phyloP scores from a whole-genome alignment of 2,329 filamentous ascomycete species.

The Venturia pyrina region DNA sequence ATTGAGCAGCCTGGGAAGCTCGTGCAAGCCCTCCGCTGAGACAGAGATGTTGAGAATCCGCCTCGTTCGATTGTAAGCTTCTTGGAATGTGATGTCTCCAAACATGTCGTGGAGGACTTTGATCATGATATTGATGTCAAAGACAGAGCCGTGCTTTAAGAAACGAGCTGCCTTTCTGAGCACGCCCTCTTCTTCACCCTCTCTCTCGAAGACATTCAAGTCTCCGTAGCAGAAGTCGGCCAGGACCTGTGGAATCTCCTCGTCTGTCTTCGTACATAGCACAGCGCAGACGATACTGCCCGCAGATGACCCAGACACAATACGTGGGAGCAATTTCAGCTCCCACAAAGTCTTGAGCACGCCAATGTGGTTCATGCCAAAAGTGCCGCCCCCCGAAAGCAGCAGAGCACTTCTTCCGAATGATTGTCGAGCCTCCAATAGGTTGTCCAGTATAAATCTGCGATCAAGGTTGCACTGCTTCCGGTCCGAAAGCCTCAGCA shows the following conservation, averaged over 20 bases:
- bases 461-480: slow-evolving; percentile 43
- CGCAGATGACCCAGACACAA: slow-evolving; percentile 80
- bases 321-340: slow-evolving; percentile 64
- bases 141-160: slow-evolving; percentile 72
- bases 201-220: slow-evolving; percentile 66
- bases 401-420: slow-evolving; percentile 78
- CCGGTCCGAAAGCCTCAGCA: slow-evolving; percentile 42
- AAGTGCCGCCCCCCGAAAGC: slow-evolving; percentile 76
- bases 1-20: slow-evolving; percentile 77
- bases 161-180: slow-evolving; percentile 61
- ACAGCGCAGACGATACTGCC: slow-evolving; percentile 79
- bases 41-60: slow-evolving; percentile 91
- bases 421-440: slow-evolving; percentile 64
- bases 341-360: slow-evolving; percentile 76
- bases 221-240: slow-evolving; percentile 68
- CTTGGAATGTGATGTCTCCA: slow-evolving; percentile 87
- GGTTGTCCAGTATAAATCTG: slow-evolving; percentile 53
- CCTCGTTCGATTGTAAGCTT: slow-evolving; percentile 89
- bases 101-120: slow-evolving; percentile 72
- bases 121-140: slow-evolving; percentile 72
- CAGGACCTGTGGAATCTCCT: slow-evolving; percentile 63
- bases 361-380: slow-evolving; percentile 87
- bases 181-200: slow-evolving; percentile 49
- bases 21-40: slow-evolving; percentile 77
- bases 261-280: slow-evolving; percentile 66